phyloP scores from a whole-genome alignment of 2,329 filamentous ascomycete species.

The Paraphaeosphaeria minitans region DNA sequence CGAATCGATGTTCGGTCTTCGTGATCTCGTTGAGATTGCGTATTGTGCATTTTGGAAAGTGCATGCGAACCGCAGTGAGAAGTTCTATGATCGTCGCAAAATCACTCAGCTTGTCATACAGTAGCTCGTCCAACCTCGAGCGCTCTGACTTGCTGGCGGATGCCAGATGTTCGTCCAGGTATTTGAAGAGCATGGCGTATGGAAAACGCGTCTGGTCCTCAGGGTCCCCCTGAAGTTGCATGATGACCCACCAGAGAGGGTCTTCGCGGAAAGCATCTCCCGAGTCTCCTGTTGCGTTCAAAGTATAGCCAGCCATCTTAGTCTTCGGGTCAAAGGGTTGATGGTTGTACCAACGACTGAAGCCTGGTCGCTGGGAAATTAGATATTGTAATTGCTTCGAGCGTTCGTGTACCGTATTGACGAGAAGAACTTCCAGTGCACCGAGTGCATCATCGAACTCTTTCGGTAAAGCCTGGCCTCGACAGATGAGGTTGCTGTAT shows the following conservation, averaged over 20 bases:
- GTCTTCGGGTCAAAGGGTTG: neutral
- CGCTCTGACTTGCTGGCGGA: conserved; percentile 9
- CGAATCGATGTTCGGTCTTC: conserved; percentile 14
- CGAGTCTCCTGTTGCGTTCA: neutral
- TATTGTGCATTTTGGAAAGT: conserved; percentile 15
- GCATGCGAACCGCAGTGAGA: conserved; percentile 17
- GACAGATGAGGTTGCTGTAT: conserved; percentile 13
- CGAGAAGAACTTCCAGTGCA: conserved; percentile 16
- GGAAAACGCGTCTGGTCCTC: conserved; percentile 15
- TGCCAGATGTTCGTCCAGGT: conserved; percentile 23
- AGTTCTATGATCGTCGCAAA: conserved; percentile 17
- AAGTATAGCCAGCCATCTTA: neutral
- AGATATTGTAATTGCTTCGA: conserved; percentile 14
- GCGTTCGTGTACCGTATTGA: conserved; percentile 7
- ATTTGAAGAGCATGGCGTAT: conserved; percentile 18
- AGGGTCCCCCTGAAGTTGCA: conserved; percentile 15
- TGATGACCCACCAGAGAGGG: conserved; percentile 17
- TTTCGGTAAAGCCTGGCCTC: conserved; percentile 14
- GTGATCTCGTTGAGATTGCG: conserved; percentile 1
- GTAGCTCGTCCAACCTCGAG: conserved; percentile 17
- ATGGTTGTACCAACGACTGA: conserved; percentile 9
- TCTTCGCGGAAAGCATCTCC: conserved; percentile 7
- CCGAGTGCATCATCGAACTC: conserved; percentile 18
- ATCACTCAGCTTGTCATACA: conserved; percentile 23
- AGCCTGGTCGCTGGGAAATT: conserved; percentile 19